Percentiles rank a stretch among this genome's conserved stretches.
phyloP scores from a whole-genome alignment of 2,329 filamentous ascomycete species.

The Pseudophaeomoniella oleicola region DNA sequence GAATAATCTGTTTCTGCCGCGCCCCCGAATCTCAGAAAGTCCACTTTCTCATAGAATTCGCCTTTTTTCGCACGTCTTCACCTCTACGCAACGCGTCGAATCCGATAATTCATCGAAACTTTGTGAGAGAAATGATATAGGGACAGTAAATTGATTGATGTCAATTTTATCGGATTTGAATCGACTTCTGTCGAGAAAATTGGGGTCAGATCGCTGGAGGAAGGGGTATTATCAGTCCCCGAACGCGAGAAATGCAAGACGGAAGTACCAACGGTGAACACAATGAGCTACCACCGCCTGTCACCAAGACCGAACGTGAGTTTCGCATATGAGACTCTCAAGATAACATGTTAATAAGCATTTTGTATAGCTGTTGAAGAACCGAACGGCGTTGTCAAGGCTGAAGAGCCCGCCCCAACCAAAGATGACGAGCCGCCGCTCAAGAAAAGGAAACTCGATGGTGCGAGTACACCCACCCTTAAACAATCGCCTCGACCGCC shows the following conservation, averaged over 20 bases:
- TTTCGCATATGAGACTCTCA: neutral
- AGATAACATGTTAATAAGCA: neutral
- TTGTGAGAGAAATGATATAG: slow-evolving; percentile 20
- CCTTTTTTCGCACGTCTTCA: slow-evolving; percentile 16
- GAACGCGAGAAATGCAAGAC: slow-evolving; percentile 32
- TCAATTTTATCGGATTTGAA: slow-evolving; percentile 18
- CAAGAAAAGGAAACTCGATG: slow-evolving; percentile 30
- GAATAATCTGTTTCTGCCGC: neutral
- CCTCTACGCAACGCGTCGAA: slow-evolving; percentile 21
- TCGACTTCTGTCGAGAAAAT: slow-evolving; percentile 27
- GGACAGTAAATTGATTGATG: slow-evolving; percentile 31
- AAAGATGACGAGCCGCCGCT: slow-evolving; percentile 24
- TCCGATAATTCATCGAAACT: slow-evolving; percentile 6
- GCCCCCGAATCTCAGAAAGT: slow-evolving; percentile 16
- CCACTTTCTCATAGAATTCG: slow-evolving; percentile 22
- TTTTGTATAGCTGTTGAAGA: neutral
- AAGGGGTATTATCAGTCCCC: slow-evolving; percentile 25
- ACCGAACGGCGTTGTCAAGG: slow-evolving; percentile 8
- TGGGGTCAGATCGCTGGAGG: slow-evolving; percentile 24
- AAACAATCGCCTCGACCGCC: slow-evolving; percentile 24
- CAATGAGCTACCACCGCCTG: slow-evolving; percentile 1
- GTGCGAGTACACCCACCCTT: slow-evolving; percentile 15
- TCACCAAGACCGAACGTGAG: neutral
- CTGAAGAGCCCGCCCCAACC: slow-evolving; percentile 15
- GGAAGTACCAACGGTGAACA: slow-evolving; percentile 10